A percentile compares a stretch with the other conserved stretches of the same genome.
Evolutionary conservation across 2,329 filamentous ascomycete genomes (phyloP).

Genomic region (Juglanconis sp.): DNA sequence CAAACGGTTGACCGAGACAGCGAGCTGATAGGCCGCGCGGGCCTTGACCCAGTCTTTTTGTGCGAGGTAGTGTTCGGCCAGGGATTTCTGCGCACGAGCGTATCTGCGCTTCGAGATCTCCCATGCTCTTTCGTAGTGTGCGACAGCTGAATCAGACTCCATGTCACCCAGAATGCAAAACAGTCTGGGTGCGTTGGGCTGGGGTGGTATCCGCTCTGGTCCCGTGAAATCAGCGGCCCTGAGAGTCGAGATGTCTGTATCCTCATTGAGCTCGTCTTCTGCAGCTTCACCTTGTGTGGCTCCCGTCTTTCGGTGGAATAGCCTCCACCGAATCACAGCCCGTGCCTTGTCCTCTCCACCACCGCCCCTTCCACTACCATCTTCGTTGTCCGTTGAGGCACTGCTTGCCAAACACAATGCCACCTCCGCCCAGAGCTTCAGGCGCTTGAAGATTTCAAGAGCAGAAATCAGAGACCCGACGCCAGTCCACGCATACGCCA

Average conservation of each 20-base stretch:
- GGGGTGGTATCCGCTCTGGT: constrained; percentile 65
- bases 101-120: constrained; percentile 76
- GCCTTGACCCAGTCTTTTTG: constrained; percentile 66
- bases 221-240: constrained; percentile 55
- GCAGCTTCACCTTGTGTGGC: constrained; percentile 21
- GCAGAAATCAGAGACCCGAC: constrained; percentile 86
- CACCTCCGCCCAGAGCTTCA: constrained; percentile 92
- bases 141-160: constrained; percentile 60
- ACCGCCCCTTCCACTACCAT: constrained; percentile 50
- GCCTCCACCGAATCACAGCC: constrained; percentile 69
- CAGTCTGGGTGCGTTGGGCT: constrained; percentile 78
- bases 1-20: constrained; percentile 74
- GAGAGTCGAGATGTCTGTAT: constrained; percentile 56
- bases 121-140: constrained; percentile 84
- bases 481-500: constrained; percentile 87
- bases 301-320: constrained; percentile 64
- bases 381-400: constrained; percentile 60
- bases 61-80: constrained; percentile 75
- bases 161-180: constrained; percentile 94
- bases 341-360: constrained; percentile 76
- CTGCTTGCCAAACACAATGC: constrained; percentile 77
- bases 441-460: constrained; percentile 89
- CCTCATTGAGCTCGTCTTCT: constrained; percentile 47
- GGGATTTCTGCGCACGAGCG: constrained; percentile 79
- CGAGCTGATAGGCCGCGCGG: constrained; percentile 72